These are phyloP conservation scores for Syncephalis plumigaleata DNA, from an alignment of 371 early-diverging fungal genomes.

Conservation along the genomic window DNA sequence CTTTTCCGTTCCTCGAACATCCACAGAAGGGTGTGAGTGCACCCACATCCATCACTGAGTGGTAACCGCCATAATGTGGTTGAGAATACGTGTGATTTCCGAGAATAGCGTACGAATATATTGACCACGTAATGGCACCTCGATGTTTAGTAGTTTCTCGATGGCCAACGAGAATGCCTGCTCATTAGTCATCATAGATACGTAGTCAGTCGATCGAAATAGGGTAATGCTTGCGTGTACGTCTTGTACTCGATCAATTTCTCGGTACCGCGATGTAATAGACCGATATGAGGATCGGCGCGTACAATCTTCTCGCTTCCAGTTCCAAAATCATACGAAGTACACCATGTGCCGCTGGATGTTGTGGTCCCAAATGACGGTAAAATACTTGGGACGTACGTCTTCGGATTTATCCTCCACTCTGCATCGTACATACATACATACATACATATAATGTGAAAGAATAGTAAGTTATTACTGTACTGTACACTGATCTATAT, in stretches of 20 bases:
- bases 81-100: constrained; percentile 91
- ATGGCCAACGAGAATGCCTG: constrained; percentile 91
- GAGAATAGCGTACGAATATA: constrained; percentile 94
- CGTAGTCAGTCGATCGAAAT: constrained; percentile 96
- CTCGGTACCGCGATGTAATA: constrained; percentile 94
- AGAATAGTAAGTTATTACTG: too few species aligned
- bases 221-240: constrained; percentile 92
- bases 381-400: constrained; percentile 48
- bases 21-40: constrained; percentile 94
- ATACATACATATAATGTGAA: too few species aligned
- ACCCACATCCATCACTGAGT: constrained; percentile 95
- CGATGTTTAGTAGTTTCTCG: constrained; percentile 94
- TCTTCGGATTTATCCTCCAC: constrained; percentile 27
- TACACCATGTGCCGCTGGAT: constrained; percentile 98
- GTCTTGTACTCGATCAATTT: constrained; percentile 97
- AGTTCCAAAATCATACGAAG: constrained; percentile 91
- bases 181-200: constrained; percentile 94
- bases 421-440: not conserved
- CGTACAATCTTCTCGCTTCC: constrained; percentile 77
- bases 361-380: constrained; percentile 97
- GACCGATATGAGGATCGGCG: constrained; percentile 94
- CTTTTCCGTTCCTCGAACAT: constrained; percentile 96
- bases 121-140: constrained; percentile 85
- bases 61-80: constrained; percentile 95
- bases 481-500: too few species aligned